Percentiles rank a stretch among this genome's conserved stretches.
phyloP scores from a whole-genome alignment of 75 land plant genomes.

The Chamaecyparis obtusa region DNA sequence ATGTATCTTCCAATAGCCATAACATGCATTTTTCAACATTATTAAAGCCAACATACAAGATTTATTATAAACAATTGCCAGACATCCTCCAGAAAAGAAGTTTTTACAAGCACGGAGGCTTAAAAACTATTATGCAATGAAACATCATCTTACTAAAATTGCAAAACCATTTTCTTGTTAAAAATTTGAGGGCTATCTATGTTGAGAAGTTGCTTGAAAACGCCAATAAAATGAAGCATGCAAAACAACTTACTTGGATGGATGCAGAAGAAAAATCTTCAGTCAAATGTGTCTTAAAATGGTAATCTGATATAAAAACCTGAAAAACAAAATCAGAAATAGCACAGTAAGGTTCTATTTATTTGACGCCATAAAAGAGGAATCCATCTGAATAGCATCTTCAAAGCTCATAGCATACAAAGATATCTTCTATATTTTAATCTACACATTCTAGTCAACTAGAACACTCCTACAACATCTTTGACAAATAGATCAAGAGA shows the following conservation, averaged over 20 bases:
- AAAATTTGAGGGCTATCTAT: background rate
- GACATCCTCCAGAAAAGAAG: background rate
- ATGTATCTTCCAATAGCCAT: background rate
- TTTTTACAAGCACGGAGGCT: background rate
- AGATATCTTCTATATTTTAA: background rate
- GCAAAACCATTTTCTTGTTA: background rate
- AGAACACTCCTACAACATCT: background rate
- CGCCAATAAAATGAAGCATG: background rate
- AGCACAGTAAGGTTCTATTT: background rate
- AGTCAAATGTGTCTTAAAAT: conserved; percentile 56
- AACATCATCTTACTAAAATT: background rate
- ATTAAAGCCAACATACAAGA: background rate
- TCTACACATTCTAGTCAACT: background rate
- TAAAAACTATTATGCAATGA: background rate
- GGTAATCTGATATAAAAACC: conserved; percentile 95
- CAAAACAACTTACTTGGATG: conserved; percentile 50
- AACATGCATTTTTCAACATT: background rate
- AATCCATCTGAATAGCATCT: background rate
- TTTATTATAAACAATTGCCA: background rate
- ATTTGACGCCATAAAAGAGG: background rate
- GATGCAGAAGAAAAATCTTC: conserved; percentile 59
- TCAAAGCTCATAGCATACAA: background rate
- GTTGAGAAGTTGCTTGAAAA: background rate
- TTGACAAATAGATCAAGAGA: background rate
- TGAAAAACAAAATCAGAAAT: conserved; percentile 26